These are phyloP conservation scores for Mallotus japonicus DNA, from an alignment of 441 rosid species.

Conservation along the genomic window DNA sequence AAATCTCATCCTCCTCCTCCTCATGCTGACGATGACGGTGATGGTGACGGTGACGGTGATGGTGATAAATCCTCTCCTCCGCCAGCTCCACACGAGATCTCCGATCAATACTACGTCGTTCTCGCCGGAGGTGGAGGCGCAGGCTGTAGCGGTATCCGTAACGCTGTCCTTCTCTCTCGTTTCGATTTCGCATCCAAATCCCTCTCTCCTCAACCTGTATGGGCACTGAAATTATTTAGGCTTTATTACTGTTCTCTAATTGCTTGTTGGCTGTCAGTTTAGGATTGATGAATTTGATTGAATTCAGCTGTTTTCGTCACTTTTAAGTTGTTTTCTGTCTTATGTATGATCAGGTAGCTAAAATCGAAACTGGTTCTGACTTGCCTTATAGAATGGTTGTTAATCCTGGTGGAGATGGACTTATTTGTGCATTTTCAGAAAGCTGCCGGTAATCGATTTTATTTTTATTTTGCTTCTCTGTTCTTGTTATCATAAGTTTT, in stretches of 20 bases:
- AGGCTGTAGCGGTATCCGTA: constrained; percentile 78
- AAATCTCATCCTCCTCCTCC: no score
- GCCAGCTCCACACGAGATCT: background rate
- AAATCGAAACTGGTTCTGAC: constrained; percentile 48
- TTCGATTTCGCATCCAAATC: constrained; percentile 55
- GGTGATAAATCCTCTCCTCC: no score
- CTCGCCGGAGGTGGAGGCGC: constrained; percentile 89
- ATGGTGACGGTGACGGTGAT: no score
- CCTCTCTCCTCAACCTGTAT: constrained; percentile 72
- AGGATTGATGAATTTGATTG: no score
- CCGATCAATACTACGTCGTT: constrained; percentile 43
- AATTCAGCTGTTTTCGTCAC: no score
- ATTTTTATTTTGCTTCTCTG: background rate
- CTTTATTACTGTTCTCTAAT: no score
- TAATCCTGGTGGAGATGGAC: constrained; percentile 73
- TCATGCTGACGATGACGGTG: no score
- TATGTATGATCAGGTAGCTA: constrained; percentile 40
- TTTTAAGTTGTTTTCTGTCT: no score
- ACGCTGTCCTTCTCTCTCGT: constrained; percentile 52
- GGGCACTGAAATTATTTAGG: background rate
- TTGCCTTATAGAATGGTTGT: constrained; percentile 83
- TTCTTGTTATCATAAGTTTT: no score
- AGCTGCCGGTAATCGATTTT: constrained; percentile 54
- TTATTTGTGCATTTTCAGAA: constrained; percentile 62
- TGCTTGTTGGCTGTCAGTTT: no score